Conservation (phyloP, 371 early-diverging fungal genomes). For the Mortierella sp. region DNA sequence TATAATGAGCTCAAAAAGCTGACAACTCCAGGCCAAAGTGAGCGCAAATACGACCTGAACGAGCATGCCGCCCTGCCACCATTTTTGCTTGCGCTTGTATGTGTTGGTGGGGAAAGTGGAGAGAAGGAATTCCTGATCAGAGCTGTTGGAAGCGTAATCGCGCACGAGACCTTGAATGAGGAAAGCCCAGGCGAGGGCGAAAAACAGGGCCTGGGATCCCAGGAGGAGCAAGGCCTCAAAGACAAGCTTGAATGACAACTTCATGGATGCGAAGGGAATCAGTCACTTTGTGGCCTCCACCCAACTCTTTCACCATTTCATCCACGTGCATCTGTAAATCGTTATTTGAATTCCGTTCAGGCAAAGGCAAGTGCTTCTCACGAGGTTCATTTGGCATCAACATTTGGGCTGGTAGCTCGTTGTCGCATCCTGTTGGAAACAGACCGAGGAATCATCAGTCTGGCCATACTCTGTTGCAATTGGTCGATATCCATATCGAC, state of each 20-base stretch:
- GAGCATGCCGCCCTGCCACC: slow-evolving; percentile 55
- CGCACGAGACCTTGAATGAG: slow-evolving; percentile 61
- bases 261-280: slow-evolving; percentile 17
- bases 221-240: slow-evolving; percentile 55
- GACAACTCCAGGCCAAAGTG: slow-evolving; percentile 81
- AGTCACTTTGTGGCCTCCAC: too few relatives aligned
- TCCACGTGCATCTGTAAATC: too few relatives aligned
- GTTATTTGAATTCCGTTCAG: too few relatives aligned
- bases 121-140: slow-evolving; percentile 48
- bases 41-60: slow-evolving; percentile 80
- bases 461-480: slow-evolving; percentile 36
- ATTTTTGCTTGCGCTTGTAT: slow-evolving; percentile 37
- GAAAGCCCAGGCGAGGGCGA: slow-evolving; percentile 65
- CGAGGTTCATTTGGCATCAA: too few relatives aligned
- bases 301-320: too few relatives aligned
- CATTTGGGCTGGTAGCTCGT: too few relatives aligned
- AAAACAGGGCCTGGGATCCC: slow-evolving; percentile 60
- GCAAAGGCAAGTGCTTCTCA: too few relatives aligned
- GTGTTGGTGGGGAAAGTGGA: slow-evolving; percentile 36
- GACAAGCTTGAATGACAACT: slow-evolving; percentile 40
- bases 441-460: slow-evolving; percentile 44
- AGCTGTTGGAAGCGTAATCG: slow-evolving; percentile 61
- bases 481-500: slow-evolving; percentile 43
- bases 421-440: slow-evolving; percentile 24
- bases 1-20: slow-evolving; percentile 84